Evolutionary conservation across 352 stramenopile genomes (phyloP).

Genomic region (Globisporangium splendens): DNA sequence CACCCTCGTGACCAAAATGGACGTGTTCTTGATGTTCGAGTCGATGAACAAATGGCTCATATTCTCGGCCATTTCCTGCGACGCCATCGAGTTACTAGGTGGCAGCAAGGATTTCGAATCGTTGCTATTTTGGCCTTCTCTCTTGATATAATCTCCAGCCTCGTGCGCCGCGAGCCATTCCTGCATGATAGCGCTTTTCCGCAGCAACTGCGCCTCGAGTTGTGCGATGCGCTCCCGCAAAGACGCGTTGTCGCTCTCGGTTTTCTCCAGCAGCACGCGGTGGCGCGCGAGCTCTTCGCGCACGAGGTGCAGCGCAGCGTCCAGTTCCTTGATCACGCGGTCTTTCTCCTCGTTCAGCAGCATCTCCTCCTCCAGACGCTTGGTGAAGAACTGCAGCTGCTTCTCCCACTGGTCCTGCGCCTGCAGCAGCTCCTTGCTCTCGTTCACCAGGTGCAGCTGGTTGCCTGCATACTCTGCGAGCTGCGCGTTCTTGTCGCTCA

Average conservation of each 20-base stretch:
- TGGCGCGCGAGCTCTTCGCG: slow-evolving; percentile 63
- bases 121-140: background rate
- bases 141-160: slow-evolving; percentile 19
- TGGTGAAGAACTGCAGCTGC: slow-evolving; percentile 52
- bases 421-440: slow-evolving; percentile 73
- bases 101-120: background rate
- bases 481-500: slow-evolving; percentile 63
- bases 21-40: slow-evolving; percentile 9
- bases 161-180: slow-evolving; percentile 51
- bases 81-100: slow-evolving; percentile 13
- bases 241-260: slow-evolving; percentile 36
- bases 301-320: slow-evolving; percentile 38
- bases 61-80: slow-evolving; percentile 46
- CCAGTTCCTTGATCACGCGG: slow-evolving; percentile 57
- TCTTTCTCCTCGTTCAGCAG: slow-evolving; percentile 63
- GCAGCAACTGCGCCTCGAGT: slow-evolving; percentile 53
- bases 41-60: slow-evolving; percentile 41
- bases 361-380: slow-evolving; percentile 61
- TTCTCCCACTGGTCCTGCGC: slow-evolving; percentile 55
- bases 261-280: slow-evolving; percentile 43
- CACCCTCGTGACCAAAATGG: slow-evolving; percentile 32
- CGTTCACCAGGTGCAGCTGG: slow-evolving; percentile 60
- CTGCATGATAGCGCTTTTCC: slow-evolving; percentile 58
- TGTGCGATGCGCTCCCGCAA: slow-evolving; percentile 37
- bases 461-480: slow-evolving; percentile 47